Evolutionary conservation across 2,329 filamentous ascomycete species (phyloP).

Genomic region (Botryosphaeria agaves): DNA sequence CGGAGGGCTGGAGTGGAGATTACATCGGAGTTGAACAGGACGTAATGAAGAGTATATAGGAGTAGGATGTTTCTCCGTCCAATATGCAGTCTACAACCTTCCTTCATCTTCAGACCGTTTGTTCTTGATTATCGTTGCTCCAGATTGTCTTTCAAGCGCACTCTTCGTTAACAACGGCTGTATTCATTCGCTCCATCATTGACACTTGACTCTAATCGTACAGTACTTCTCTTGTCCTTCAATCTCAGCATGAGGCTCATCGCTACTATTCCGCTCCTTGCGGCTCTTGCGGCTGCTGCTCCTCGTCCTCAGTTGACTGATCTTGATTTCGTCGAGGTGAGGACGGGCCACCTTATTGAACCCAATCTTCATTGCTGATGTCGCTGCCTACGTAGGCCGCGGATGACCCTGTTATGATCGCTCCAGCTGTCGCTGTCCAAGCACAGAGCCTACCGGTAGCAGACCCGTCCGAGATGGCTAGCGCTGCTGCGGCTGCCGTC

Average conservation of each 20-base stretch:
- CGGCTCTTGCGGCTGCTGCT: slow-evolving; percentile 4
- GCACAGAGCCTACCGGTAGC: no score
- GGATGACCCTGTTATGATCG: slow-evolving; percentile 4
- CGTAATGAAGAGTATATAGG: no score
- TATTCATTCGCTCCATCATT: not conserved
- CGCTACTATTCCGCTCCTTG: not conserved
- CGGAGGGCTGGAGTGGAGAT: no score
- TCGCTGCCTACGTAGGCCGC: no score
- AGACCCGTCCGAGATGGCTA: slow-evolving; percentile 4
- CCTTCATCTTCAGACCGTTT: no score
- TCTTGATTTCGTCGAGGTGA: slow-evolving; percentile 7
- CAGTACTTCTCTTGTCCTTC: not conserved
- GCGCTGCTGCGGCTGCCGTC: slow-evolving; percentile 4
- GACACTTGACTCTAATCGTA: not conserved
- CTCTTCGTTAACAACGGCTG: not conserved
- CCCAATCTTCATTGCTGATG: no score
- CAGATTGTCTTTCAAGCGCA: no score
- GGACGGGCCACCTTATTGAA: no score
- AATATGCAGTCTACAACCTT: no score
- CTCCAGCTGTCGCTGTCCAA: slow-evolving; percentile 3
- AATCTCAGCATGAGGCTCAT: not conserved
- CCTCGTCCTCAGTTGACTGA: slow-evolving; percentile 9
- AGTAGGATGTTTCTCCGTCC: no score
- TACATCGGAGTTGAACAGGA: no score
- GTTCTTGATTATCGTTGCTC: no score